A percentile compares a stretch with the other conserved stretches of the same genome.
Evolutionary conservation across 1,284 basidiomycete species (phyloP).

Genomic region (Cryptococcus jaspeensis): DNA sequence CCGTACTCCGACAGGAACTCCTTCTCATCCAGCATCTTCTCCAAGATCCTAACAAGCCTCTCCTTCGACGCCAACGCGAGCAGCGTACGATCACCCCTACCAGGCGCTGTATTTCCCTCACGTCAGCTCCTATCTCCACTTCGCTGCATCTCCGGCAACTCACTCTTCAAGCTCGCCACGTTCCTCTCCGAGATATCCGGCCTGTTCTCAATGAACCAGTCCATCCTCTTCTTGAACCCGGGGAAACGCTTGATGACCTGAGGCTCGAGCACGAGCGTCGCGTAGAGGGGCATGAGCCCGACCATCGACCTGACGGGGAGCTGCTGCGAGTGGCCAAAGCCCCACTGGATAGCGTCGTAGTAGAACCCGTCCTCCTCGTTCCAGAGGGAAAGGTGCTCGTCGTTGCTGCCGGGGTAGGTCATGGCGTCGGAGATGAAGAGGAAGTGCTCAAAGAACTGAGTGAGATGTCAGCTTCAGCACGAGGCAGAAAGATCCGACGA

Average conservation of each 20-base stretch:
- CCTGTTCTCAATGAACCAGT: conserved; percentile 96
- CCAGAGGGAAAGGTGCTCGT: conserved; percentile 82
- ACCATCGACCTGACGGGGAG: conserved; percentile 90
- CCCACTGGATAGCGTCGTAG: conserved; percentile 93
- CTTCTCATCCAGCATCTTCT: conserved; percentile 95
- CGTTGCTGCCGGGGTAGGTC: conserved; percentile 77
- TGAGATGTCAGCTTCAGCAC: neutral
- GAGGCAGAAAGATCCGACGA: neutral
- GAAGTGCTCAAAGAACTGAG: conserved; percentile 71
- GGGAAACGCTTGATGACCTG: conserved; percentile 84
- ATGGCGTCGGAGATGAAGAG: conserved; percentile 96
- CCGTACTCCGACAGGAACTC: conserved; percentile 96
- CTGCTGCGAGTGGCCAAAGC: conserved; percentile 76
- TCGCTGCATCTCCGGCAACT: conserved; percentile 14
- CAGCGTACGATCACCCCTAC: conserved; percentile 81
- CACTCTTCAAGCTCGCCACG: conserved; percentile 94
- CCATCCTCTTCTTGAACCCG: conserved; percentile 96
- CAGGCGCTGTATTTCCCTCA: conserved; percentile 57
- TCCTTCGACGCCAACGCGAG: conserved; percentile 91
- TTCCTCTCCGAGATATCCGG: conserved; percentile 82
- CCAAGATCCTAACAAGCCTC: conserved; percentile 77
- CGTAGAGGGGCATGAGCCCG: conserved; percentile 93
- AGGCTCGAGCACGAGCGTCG: conserved; percentile 90
- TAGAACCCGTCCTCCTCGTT: conserved; percentile 96
- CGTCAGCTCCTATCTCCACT: conserved; percentile 2